These are phyloP conservation scores for Domatiomyces globalis DNA, from an alignment of 2,329 filamentous ascomycete species.

Conservation along the genomic window DNA sequence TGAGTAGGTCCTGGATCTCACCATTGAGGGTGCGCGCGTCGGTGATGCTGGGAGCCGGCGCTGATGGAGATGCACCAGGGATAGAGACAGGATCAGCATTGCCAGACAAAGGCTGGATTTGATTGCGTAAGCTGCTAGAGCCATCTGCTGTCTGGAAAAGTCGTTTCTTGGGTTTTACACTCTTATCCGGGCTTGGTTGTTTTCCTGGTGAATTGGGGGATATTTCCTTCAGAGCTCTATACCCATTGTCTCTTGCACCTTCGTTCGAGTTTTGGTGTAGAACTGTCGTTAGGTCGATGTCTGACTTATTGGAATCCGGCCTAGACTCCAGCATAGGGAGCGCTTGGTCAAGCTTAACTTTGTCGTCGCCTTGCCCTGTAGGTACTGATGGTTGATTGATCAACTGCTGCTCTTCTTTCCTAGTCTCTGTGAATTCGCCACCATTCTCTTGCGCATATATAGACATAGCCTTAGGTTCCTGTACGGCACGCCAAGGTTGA, in stretches of 20 bases:
- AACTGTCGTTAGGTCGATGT: neutral
- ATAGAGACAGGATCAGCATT: neutral
- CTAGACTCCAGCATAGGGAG: neutral
- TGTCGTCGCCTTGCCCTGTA: neutral
- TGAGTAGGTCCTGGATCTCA: constrained; percentile 29
- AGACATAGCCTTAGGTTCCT: neutral
- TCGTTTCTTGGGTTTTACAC: constrained; percentile 3
- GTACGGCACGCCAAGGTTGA: neutral
- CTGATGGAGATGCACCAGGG: neutral
- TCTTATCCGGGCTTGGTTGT: neutral
- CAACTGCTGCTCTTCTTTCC: neutral
- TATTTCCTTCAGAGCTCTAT: constrained; percentile 21
- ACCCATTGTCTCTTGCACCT: constrained; percentile 1
- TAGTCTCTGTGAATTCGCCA: constrained; percentile 5
- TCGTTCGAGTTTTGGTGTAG: constrained; percentile 1
- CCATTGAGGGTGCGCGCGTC: constrained; percentile 22
- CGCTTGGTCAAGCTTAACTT: constrained; percentile 2
- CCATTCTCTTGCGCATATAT: neutral
- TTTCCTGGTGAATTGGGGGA: constrained; percentile 20
- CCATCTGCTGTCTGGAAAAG: constrained; percentile 8
- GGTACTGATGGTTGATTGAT: neutral
- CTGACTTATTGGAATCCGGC: neutral
- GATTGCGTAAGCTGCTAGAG: neutral
- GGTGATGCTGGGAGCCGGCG: neutral
- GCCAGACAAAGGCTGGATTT: constrained; percentile 8